phyloP scores from a whole-genome alignment of 257 asterid genomes.

The Solanum corneliomulleri region DNA sequence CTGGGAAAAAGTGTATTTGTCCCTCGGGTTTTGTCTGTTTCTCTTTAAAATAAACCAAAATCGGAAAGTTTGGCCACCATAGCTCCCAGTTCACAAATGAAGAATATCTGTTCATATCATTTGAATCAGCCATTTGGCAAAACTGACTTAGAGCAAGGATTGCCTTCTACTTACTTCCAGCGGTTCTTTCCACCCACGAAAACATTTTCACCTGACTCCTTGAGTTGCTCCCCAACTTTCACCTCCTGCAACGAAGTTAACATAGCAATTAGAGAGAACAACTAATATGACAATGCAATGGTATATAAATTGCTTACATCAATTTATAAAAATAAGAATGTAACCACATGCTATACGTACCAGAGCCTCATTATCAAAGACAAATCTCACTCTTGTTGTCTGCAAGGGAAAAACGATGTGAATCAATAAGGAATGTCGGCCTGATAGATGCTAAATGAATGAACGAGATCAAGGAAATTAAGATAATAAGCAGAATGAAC shows the following conservation, averaged over 20 bases:
- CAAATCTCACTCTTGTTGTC: conserved; percentile 87
- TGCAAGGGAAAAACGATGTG: conserved; percentile 15
- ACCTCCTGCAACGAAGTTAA: conserved; percentile 52
- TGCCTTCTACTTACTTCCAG: conserved; percentile 70
- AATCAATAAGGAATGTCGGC: not conserved
- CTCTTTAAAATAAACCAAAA: conserved; percentile 90
- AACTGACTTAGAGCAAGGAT: not conserved
- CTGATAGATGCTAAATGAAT: not conserved
- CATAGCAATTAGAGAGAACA: not conserved
- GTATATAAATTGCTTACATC: not conserved
- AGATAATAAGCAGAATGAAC: not conserved
- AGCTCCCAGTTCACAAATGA: conserved; percentile 94
- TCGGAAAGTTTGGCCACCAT: conserved; percentile 94
- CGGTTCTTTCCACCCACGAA: conserved; percentile 92
- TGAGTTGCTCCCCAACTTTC: conserved; percentile 67
- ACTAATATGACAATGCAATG: not conserved
- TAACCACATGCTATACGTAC: conserved; percentile 8
- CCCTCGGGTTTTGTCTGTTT: conserved; percentile 80
- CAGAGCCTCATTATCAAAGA: conserved; percentile 75
- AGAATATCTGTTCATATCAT: conserved; percentile 43
- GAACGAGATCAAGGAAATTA: not conserved
- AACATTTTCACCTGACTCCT: conserved; percentile 81
- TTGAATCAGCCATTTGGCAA: not conserved
- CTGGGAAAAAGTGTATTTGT: conserved; percentile 86
- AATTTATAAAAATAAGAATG: not conserved